Conservation (phyloP, 768 basidiomycete genomes). For the Pholiota microspora region DNA sequence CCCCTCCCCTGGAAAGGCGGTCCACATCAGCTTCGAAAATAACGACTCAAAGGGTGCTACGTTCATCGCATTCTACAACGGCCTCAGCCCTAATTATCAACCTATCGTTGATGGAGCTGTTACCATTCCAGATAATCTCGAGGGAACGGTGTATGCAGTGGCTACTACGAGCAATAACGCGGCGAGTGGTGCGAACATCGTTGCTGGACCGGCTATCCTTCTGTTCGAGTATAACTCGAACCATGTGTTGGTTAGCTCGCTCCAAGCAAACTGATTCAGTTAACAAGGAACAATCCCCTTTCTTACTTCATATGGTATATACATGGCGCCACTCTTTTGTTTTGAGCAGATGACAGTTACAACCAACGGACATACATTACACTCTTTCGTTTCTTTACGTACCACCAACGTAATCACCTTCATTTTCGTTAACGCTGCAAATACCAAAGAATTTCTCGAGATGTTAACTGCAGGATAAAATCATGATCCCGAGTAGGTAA, state of each 20-base stretch:
- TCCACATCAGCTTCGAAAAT: slow-evolving; percentile 12
- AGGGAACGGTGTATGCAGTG: slow-evolving; percentile 50
- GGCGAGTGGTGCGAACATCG: slow-evolving; percentile 34
- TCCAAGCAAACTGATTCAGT: not conserved
- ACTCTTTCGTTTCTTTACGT: too few species aligned
- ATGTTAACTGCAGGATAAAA: too few species aligned
- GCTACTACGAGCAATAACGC: slow-evolving; percentile 29
- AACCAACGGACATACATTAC: too few species aligned
- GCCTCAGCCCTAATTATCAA: slow-evolving; percentile 35
- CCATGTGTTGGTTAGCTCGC: slow-evolving; percentile 7
- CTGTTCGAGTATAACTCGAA: slow-evolving; percentile 17
- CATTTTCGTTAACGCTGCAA: too few species aligned
- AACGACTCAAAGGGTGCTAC: slow-evolving; percentile 18
- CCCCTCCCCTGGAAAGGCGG: slow-evolving; percentile 23
- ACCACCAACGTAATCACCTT: too few species aligned
- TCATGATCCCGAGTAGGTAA: too few species aligned
- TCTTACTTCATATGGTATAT: too few species aligned
- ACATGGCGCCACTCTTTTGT: too few species aligned
- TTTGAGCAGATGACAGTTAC: too few species aligned
- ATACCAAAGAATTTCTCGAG: too few species aligned
- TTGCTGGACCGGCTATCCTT: slow-evolving; percentile 35
- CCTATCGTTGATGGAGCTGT: slow-evolving; percentile 28
- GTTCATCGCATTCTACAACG: slow-evolving; percentile 42
- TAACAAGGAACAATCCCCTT: not conserved
- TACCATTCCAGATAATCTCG: slow-evolving; percentile 33